Evolutionary conservation across 208 protist genomes (phyloP).

Genomic region (Acanthamoeba lenticulata): DNA sequence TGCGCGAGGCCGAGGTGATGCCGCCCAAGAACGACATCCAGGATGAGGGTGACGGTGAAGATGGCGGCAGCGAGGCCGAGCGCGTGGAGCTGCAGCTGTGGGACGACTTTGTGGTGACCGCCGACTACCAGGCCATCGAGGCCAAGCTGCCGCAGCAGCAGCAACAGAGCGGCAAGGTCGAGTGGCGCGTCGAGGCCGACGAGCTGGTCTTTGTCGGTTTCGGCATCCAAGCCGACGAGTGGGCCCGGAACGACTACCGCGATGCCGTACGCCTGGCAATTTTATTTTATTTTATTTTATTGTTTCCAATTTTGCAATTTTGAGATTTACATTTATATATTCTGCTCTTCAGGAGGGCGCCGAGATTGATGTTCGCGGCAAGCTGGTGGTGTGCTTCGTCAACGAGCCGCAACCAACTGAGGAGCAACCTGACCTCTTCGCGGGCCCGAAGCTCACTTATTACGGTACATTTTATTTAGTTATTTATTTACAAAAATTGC

Average conservation of each 20-base stretch:
- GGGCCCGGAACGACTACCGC: neutral
- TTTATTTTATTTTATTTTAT: neutral
- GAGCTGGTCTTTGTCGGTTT: constrained; percentile 17
- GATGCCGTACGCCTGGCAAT: neutral
- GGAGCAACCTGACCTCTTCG: constrained; percentile 21
- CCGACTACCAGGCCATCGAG: constrained; percentile 13
- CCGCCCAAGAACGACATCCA: neutral
- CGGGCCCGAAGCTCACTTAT: constrained; percentile 5
- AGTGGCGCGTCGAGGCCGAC: neutral
- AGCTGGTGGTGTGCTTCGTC: constrained; percentile 30
- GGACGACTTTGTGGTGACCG: constrained; percentile 33
- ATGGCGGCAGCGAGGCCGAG: neutral
- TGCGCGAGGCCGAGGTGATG: neutral
- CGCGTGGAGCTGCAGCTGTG: neutral
- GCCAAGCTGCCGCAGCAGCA: neutral
- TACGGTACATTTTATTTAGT: neutral
- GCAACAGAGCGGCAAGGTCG: neutral
- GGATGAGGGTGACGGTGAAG: neutral
- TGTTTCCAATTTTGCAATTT: neutral
- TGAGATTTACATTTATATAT: neutral
- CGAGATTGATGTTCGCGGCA: neutral
- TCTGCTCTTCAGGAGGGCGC: neutral
- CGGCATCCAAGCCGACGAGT: neutral
- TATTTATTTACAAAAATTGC: too few relatives aligned
- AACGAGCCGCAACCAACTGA: neutral